phyloP scores from a whole-genome alignment of 768 basidiomycete genomes.

The Clathrus columnatus region DNA sequence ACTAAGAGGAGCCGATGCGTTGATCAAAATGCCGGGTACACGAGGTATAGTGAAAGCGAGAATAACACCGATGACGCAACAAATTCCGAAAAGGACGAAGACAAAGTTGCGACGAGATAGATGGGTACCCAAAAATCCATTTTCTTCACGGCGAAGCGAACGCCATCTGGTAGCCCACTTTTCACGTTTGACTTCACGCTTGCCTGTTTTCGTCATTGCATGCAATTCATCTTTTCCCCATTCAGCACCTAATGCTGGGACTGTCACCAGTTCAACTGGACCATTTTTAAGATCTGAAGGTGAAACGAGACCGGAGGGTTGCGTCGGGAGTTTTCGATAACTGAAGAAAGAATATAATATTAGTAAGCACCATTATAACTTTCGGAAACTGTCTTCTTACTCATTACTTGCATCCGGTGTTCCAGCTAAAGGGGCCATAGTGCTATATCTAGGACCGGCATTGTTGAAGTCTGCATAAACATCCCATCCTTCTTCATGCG shows the following conservation, averaged over 20 bases:
- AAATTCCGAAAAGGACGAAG: constrained; percentile 56
- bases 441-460: constrained; percentile 66
- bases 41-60: constrained; percentile 79
- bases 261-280: constrained; percentile 83
- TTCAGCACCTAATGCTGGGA: constrained; percentile 85
- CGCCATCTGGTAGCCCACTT: constrained; percentile 44
- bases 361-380: not conserved
- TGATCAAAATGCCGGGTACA: constrained; percentile 64
- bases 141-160: constrained; percentile 69
- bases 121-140: constrained; percentile 72
- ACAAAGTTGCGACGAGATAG: constrained; percentile 67
- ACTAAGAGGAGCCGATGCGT: constrained; percentile 43
- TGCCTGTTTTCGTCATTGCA: constrained; percentile 65
- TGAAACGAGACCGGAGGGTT: constrained; percentile 26
- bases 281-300: constrained; percentile 18
- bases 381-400: not conserved
- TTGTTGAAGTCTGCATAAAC: constrained; percentile 90
- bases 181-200: constrained; percentile 38
- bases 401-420: not conserved
- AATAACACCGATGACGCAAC: constrained; percentile 48
- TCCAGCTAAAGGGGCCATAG: constrained; percentile 36
- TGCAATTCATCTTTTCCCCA: constrained; percentile 77
- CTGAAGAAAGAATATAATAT: not conserved
- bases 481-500: constrained; percentile 52
- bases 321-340: constrained; percentile 10